Conservation (phyloP, 805 yeast genomes). For the Kluyveromyces nonfermentans region DNA sequence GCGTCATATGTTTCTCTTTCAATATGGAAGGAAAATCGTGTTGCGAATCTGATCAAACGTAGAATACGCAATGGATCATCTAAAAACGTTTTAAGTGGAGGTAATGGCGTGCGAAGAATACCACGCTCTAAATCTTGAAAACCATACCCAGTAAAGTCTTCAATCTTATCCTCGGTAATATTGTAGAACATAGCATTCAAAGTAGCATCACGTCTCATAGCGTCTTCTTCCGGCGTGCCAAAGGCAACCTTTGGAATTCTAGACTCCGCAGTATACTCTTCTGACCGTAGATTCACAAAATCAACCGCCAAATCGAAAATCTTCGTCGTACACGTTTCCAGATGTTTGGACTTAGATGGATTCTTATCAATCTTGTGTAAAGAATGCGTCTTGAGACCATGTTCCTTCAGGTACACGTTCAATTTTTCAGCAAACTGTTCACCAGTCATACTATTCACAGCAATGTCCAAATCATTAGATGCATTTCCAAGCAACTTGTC, state of each 20-base stretch:
- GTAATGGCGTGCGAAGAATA: constrained; percentile 76
- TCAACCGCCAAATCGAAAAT: constrained; percentile 80
- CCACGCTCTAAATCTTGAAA: constrained; percentile 61
- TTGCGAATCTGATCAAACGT: constrained; percentile 77
- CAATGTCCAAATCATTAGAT: constrained; percentile 86
- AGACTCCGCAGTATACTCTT: constrained; percentile 72
- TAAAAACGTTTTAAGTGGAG: constrained; percentile 72
- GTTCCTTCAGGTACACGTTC: constrained; percentile 37
- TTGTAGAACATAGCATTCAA: constrained; percentile 88
- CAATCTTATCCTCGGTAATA: constrained; percentile 55
- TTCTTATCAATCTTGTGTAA: constrained; percentile 82
- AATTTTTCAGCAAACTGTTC: constrained; percentile 70
- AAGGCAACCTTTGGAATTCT: constrained; percentile 76
- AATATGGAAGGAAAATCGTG: constrained; percentile 60
- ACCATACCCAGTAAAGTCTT: constrained; percentile 78
- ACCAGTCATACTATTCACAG: constrained; percentile 77
- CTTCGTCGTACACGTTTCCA: constrained; percentile 92
- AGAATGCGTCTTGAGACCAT: constrained; percentile 31
- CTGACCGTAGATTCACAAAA: constrained; percentile 85
- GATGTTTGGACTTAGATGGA: constrained; percentile 92
- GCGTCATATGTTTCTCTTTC: constrained; percentile 50
- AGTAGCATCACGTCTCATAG: constrained; percentile 90
- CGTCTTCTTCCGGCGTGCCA: constrained; percentile 91
- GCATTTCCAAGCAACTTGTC: constrained; percentile 78
- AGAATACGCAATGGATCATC: constrained; percentile 93